Evolutionary conservation across 495 filamentous ascomycete species (phyloP).

Genomic region (Podospora sp.): DNA sequence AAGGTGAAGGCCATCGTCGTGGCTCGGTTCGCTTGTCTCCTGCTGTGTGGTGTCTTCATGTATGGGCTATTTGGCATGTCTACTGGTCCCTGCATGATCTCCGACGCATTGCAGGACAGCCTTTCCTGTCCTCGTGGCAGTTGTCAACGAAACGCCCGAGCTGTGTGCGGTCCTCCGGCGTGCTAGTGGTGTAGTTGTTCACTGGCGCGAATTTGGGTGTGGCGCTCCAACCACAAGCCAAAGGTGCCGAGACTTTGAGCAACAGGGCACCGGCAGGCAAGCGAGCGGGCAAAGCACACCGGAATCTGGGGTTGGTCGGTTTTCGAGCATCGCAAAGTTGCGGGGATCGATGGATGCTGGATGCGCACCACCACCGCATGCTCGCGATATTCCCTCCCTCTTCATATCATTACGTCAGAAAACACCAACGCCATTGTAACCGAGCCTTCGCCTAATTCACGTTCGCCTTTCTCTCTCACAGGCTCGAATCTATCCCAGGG

Average conservation of each 20-base stretch:
- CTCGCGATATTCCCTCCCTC: neutral
- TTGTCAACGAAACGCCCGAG: constrained; percentile 3
- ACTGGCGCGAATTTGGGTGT: neutral
- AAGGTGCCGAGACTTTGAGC: constrained; percentile 1
- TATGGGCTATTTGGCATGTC: neutral
- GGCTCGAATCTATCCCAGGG: constrained; percentile 83
- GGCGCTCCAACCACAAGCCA: constrained; percentile 1
- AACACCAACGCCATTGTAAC: neutral
- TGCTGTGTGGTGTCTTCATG: constrained; percentile 8
- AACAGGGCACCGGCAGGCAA: constrained; percentile 1
- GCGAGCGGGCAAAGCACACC: neutral
- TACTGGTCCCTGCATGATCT: constrained; percentile 33
- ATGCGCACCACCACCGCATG: neutral
- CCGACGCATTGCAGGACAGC: constrained; percentile 22
- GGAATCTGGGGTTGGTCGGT: neutral
- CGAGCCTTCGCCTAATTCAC: constrained; percentile 6
- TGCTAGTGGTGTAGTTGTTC: neutral
- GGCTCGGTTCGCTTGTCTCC: neutral
- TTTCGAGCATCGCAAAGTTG: constrained; percentile 9
- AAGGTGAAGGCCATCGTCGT: neutral
- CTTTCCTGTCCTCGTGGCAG: constrained; percentile 9
- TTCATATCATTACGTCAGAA: constrained; percentile 11
- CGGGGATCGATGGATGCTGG: neutral
- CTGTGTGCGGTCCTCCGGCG: constrained; percentile 8
- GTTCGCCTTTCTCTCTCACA: constrained; percentile 23